Percentiles rank a stretch among this genome's conserved stretches.
These are phyloP conservation scores for Tephrocybe sp. DNA, from an alignment of 768 basidiomycete genomes.

Conservation along the genomic window DNA sequence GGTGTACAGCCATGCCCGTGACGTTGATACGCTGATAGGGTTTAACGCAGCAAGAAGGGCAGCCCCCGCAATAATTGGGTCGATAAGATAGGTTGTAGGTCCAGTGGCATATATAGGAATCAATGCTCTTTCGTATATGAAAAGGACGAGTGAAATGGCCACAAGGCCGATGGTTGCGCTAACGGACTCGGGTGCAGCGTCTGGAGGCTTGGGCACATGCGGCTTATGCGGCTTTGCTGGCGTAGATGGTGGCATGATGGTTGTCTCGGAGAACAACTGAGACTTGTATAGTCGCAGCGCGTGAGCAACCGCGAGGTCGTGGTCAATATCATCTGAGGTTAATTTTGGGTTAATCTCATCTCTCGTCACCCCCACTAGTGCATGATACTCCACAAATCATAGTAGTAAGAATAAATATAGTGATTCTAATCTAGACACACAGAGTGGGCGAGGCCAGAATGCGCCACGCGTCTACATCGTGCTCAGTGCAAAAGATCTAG, in stretches of 20 bases:
- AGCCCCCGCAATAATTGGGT: slow-evolving; percentile 33
- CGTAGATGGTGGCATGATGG: slow-evolving; percentile 13
- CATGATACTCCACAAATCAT: neutral
- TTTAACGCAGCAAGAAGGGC: slow-evolving; percentile 38
- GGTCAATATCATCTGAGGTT: neutral
- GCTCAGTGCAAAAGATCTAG: no score
- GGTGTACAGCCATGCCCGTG: slow-evolving; percentile 33
- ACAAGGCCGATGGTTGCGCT: slow-evolving; percentile 10
- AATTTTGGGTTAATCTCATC: no score
- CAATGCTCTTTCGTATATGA: slow-evolving; percentile 63
- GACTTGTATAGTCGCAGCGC: neutral
- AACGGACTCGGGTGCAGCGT: slow-evolving; percentile 4
- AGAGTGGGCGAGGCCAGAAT: no score
- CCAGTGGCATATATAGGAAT: slow-evolving; percentile 67
- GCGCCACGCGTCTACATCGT: no score
- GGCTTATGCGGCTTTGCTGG: neutral
- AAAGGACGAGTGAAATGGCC: slow-evolving; percentile 56
- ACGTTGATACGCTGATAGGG: slow-evolving; percentile 35
- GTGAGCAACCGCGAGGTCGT: neutral
- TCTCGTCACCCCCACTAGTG: neutral
- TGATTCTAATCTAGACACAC: no score
- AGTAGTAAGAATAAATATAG: no score
- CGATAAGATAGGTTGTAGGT: slow-evolving; percentile 52
- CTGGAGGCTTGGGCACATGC: slow-evolving; percentile 5
- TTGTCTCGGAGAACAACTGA: slow-evolving; percentile 9